Conservation (phyloP, 345 rosid species). For the Turritis glabra region DNA sequence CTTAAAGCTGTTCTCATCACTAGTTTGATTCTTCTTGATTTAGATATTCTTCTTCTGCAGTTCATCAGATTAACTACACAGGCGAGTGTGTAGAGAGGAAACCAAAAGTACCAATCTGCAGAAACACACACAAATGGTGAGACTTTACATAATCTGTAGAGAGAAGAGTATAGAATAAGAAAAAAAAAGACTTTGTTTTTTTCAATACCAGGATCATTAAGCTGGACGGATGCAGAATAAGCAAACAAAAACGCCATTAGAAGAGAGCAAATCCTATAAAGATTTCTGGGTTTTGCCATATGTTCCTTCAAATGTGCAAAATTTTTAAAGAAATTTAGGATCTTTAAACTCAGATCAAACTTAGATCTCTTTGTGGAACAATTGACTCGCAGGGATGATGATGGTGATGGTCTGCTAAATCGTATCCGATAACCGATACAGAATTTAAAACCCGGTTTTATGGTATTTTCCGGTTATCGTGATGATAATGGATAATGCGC, state of each 20-base stretch:
- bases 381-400: neutral
- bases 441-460: conserved; percentile 5
- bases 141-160: neutral
- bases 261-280: conserved; percentile 46
- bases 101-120: conserved; percentile 87
- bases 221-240: conserved; percentile 79
- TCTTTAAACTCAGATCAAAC: conserved; percentile 12
- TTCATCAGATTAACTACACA: conserved; percentile 51
- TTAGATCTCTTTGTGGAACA: neutral
- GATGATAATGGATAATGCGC: too few species aligned
- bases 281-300: conserved; percentile 45
- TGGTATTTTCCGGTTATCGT: conserved; percentile 14
- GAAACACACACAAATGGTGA: neutral
- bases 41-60: conserved; percentile 26
- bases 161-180: neutral
- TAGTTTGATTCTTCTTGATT: conserved; percentile 27
- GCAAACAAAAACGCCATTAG: conserved; percentile 72
- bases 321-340: neutral
- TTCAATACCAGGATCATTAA: conserved; percentile 70
- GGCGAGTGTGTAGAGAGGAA: conserved; percentile 71
- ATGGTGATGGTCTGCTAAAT: neutral
- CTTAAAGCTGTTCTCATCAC: conserved; percentile 38
- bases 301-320: neutral
- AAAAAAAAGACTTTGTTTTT: neutral
- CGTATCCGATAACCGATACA: neutral